Evolutionary conservation across 305 asterid species (phyloP).

Genomic region (Fraxinus ornus): DNA sequence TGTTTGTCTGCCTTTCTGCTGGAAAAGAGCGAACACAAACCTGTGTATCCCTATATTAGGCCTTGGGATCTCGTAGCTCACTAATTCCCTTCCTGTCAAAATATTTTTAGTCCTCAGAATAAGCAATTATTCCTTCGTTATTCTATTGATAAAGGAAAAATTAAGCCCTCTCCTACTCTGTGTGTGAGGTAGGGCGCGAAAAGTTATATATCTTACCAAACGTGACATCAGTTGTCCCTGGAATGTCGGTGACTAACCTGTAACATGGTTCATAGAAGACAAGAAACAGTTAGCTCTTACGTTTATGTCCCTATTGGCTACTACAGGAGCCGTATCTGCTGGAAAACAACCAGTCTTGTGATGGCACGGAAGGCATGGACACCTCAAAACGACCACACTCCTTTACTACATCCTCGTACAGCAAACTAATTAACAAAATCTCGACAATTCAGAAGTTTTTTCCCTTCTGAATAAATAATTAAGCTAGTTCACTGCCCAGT

Average conservation of each 20-base stretch:
- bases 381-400: neutral
- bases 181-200: neutral
- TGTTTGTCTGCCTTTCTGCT: slow-evolving; percentile 54
- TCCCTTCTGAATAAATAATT: neutral
- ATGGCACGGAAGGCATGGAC: neutral
- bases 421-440: neutral
- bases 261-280: neutral
- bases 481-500: neutral
- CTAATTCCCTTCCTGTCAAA: slow-evolving; percentile 58
- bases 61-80: slow-evolving; percentile 65
- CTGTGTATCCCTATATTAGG: slow-evolving; percentile 84
- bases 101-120: neutral
- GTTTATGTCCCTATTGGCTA: neutral
- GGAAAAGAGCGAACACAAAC: slow-evolving; percentile 68
- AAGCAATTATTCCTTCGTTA: neutral
- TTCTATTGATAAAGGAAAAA: neutral
- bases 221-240: slow-evolving; percentile 47
- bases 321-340: neutral
- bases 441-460: neutral
- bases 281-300: neutral
- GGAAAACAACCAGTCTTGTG: neutral
- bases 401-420: neutral
- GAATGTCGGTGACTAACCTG: slow-evolving; percentile 52
- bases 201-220: slow-evolving; percentile 35
- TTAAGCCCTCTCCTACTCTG: neutral